A percentile compares a stretch with the other conserved stretches of the same genome.
phyloP scores from a whole-genome alignment of 164 flowering plant species.

The Brasenia schreberi region DNA sequence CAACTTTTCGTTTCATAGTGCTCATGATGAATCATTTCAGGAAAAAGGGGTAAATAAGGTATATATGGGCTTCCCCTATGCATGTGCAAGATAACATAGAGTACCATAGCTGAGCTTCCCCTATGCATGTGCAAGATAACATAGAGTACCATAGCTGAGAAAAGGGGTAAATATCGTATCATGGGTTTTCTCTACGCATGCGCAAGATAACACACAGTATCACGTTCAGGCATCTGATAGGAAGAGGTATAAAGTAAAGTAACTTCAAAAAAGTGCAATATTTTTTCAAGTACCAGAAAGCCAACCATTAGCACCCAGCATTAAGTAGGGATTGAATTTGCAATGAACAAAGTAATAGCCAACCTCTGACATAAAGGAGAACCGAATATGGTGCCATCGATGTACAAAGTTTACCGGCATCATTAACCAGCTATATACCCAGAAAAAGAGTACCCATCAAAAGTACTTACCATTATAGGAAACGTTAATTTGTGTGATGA shows the following conservation, averaged over 20 bases:
- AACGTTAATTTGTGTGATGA: not conserved
- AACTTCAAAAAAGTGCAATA: not conserved
- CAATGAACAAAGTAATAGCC: not conserved
- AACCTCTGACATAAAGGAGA: not conserved
- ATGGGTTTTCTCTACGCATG: not conserved
- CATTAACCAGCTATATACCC: not conserved
- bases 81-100: no score
- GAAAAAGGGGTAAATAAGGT: no score
- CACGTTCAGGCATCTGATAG: not conserved
- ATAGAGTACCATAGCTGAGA: no score
- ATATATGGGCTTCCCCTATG: no score
- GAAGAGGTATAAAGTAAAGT: not conserved
- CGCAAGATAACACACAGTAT: not conserved
- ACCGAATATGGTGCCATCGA: not conserved
- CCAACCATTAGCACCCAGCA: not conserved
- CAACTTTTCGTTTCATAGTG: no score
- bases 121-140: no score
- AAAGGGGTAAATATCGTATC: no score
- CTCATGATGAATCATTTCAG: no score
- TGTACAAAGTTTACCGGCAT: not conserved
- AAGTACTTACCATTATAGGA: not conserved
- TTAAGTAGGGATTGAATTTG: not conserved
- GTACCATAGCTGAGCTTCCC: no score
- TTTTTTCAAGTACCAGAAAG: not conserved
- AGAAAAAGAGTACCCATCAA: not conserved